phyloP scores from a whole-genome alignment of 2,329 filamentous ascomycete species.

The Geosmithia morbida region DNA sequence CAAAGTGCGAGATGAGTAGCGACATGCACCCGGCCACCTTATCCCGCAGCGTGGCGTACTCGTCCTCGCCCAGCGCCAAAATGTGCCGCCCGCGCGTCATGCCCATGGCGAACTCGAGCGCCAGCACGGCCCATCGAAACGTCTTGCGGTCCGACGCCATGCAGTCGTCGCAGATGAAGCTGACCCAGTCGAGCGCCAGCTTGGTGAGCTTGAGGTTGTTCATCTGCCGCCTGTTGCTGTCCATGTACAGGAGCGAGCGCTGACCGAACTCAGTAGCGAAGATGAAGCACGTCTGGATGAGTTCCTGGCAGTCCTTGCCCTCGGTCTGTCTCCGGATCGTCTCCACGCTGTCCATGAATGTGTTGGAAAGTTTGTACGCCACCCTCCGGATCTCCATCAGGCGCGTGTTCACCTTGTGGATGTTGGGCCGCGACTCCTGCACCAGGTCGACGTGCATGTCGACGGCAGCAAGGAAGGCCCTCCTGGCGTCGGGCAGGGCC shows the following conservation, averaged over 20 bases:
- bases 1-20: conserved; percentile 91
- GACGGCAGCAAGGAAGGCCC: conserved; percentile 61
- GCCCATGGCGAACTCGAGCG: conserved; percentile 90
- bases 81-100: conserved; percentile 94
- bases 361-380: conserved; percentile 90
- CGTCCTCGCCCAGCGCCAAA: conserved; percentile 73
- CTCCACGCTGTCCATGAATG: conserved; percentile 97
- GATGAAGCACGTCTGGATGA: conserved; percentile 95
- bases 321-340: conserved; percentile 77
- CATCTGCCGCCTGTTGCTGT: conserved; percentile 88
- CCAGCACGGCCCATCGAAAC: conserved; percentile 92
- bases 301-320: conserved; percentile 78
- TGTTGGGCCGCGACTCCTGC: conserved; percentile 83
- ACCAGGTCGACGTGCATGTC: conserved; percentile 78
- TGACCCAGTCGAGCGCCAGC: conserved; percentile 89
- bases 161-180: conserved; percentile 96
- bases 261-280: conserved; percentile 99
- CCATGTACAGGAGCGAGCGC: conserved; percentile 87
- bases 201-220: conserved; percentile 94
- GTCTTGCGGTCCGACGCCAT: conserved; percentile 87
- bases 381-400: conserved; percentile 91
- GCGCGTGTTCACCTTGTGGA: conserved; percentile 81
- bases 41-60: conserved; percentile 67
- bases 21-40: conserved; percentile 98
- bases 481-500: conserved; percentile 63